Evolutionary conservation across 2,329 filamentous ascomycete species (phyloP).

Genomic region (Hymenoscyphus repandus): DNA sequence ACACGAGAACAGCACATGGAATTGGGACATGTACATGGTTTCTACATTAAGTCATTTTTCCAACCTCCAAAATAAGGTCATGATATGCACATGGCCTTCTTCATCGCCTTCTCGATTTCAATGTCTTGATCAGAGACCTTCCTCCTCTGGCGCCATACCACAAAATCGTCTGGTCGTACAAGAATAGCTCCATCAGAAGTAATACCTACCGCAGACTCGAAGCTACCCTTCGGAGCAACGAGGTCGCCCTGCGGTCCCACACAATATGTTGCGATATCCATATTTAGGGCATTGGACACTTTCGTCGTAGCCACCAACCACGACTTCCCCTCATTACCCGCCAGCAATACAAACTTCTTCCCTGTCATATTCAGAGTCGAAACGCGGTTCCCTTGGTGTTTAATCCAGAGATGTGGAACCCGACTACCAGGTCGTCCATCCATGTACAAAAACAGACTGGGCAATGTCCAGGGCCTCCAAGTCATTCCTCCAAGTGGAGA

Average conservation of each 20-base stretch:
- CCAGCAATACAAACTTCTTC: slow-evolving; percentile 27
- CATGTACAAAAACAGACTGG: slow-evolving; percentile 22
- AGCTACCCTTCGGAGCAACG: slow-evolving; percentile 11
- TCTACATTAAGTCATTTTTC: too few relatives aligned
- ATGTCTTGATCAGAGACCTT: neutral
- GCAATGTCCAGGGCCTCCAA: slow-evolving; percentile 29
- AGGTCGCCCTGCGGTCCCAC: slow-evolving; percentile 13
- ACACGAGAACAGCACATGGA: too few relatives aligned
- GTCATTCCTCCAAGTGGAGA: slow-evolving; percentile 20
- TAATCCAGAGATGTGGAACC: slow-evolving; percentile 31
- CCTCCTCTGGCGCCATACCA: slow-evolving; percentile 28
- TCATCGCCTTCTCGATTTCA: neutral
- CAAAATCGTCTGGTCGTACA: slow-evolving; percentile 33
- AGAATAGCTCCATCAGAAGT: slow-evolving; percentile 28
- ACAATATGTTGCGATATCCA: slow-evolving; percentile 14
- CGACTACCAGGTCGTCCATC: slow-evolving; percentile 29
- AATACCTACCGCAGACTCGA: slow-evolving; percentile 27
- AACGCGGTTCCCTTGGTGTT: slow-evolving; percentile 21
- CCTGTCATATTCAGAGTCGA: slow-evolving; percentile 31
- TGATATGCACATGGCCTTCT: neutral
- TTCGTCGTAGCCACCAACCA: slow-evolving; percentile 16
- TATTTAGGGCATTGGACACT: slow-evolving; percentile 1
- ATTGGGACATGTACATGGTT: too few relatives aligned
- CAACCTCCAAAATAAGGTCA: too few relatives aligned
- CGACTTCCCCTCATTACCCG: slow-evolving; percentile 16